Evolutionary conservation across 192 early-diverging fungal genomes (phyloP), one percentile per base, ranked within the genome.

Genomic region (Podila horticola): DNA sequence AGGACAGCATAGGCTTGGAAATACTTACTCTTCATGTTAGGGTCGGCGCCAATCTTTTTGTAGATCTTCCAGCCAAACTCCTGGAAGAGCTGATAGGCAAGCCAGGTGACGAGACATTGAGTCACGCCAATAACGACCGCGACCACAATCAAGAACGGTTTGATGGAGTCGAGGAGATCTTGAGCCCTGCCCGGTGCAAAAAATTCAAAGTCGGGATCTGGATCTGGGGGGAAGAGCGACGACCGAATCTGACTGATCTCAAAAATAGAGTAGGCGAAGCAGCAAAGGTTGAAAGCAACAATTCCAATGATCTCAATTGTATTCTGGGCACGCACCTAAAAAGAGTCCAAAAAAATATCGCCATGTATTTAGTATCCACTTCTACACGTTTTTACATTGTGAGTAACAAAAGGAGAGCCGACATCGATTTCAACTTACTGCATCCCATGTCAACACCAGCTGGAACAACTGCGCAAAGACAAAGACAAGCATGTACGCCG

Each of bases 401-500:
- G 15, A 3, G 0, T 0, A 45, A 33, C 5, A 38, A 50, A 45
- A 66, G 19, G 45, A 41, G 29, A 48, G 62, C 55, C 33, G 24
- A 61, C 28, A 62, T 62, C 64, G 5, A 26, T 29, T 29, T 64
- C 52, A 20, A 86, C 90, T 84, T 85, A 92, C 93, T 22, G 93
- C 90, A 71, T 94, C 93, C 85, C 87, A 88, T 13, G 86, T 77
- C 59, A 94, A 81, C 13, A 85, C 71, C n/a, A 92, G 84, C 58
- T 90, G 87, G 61, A 92, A 94, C 17, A 94, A 64, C 79, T 91
- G 91, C 4, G 92, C 88, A 50, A 92, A 81, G 62, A 90, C 88
- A 71, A 94, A 94, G 60, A 94, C 89, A 64, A 92, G 88, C 48
- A 93, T 70, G 61, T 94, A 94, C 28, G 92, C 89, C 28, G 92